phyloP scores from a whole-genome alignment of 805 yeast genomes.

The Yarrowia porcina region DNA sequence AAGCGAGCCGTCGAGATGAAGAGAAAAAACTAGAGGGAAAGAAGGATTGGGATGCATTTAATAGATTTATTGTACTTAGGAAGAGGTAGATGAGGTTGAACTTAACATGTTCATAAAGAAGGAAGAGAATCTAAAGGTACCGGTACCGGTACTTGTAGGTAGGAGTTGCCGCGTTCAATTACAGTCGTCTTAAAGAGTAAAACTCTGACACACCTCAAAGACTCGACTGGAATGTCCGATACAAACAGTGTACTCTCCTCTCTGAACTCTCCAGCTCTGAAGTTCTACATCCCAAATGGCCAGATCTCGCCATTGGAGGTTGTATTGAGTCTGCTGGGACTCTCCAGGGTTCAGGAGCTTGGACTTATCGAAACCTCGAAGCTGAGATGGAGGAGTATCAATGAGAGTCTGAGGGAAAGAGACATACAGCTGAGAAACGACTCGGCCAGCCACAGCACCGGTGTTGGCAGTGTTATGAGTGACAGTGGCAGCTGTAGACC shows the following conservation, averaged over 20 bases:
- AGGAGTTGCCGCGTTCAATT: too few relatives aligned
- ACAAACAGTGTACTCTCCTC: background rate
- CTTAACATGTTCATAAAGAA: too few relatives aligned
- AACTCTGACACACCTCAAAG: background rate
- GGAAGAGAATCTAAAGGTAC: too few relatives aligned
- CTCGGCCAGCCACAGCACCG: conserved; percentile 48
- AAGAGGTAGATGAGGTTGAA: too few relatives aligned
- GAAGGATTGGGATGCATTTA: background rate
- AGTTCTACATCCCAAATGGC: background rate
- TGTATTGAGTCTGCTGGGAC: background rate
- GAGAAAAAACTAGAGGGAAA: background rate
- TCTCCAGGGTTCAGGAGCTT: background rate
- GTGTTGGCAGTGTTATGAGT: conserved; percentile 47
- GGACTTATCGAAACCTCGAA: conserved; percentile 46
- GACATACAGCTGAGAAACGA: conserved; percentile 53
- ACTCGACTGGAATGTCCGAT: background rate
- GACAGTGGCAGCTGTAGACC: conserved; percentile 51
- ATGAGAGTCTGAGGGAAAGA: conserved; percentile 44
- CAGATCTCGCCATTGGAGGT: background rate
- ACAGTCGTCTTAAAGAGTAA: background rate
- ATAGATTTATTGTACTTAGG: too few relatives aligned
- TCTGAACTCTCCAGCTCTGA: conserved; percentile 3
- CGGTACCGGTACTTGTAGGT: too few relatives aligned
- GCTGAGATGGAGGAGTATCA: conserved; percentile 48
- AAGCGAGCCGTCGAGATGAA: conserved; percentile 77